Base-by-base conservation (phyloP, 768 basidiomycete genomes). In the Suillus weaverae region DNA sequence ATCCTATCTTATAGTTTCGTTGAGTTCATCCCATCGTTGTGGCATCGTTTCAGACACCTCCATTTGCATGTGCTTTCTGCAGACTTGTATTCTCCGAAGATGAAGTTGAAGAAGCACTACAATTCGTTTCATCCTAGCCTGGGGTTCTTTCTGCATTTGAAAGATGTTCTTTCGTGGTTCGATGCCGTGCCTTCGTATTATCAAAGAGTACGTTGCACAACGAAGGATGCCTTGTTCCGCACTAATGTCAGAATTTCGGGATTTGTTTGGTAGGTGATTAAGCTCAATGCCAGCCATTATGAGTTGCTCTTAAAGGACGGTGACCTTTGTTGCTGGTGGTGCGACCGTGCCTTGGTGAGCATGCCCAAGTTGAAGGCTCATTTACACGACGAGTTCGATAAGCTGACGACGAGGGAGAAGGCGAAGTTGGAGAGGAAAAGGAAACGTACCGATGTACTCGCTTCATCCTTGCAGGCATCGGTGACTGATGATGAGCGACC, bases 71-170 rank as follows among this genome's bases (percentile, higher is more conserved):
- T 97, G 61, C 77, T 97, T 48, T 95, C 94, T 5, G 82, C 85
- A 5, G 95, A 97, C 72, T 72, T 95, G 41, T 81, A 81, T 62
- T 89, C 89, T 0, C 82, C 85, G 10, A 79, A 77, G 61, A 76
- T 96, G 80, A 97, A 95, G 78, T 84, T 81, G 63, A 97, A 97
- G 81, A 92, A 90, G 71, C 95, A 97, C 68, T 92, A 94, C 77
- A 95, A 96, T 71, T 91, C 92, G 6, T 97, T 96, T 78, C 89
- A 91, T 70, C 95, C 95, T 0, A 85, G 85, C 56, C 80, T 85
- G 26, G 94, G 92, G 0, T 97, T 94, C 78, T 96, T 97, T 77
- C 71, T 96, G 6, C 84, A 88, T 66, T 77, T 95, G n/a, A 81
- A 87, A 57, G 87, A 93, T 9, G 89, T 97, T 18, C 78, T 92